Conservation (phyloP, 1,284 basidiomycete genomes). For the Ustilago trichophora region DNA sequence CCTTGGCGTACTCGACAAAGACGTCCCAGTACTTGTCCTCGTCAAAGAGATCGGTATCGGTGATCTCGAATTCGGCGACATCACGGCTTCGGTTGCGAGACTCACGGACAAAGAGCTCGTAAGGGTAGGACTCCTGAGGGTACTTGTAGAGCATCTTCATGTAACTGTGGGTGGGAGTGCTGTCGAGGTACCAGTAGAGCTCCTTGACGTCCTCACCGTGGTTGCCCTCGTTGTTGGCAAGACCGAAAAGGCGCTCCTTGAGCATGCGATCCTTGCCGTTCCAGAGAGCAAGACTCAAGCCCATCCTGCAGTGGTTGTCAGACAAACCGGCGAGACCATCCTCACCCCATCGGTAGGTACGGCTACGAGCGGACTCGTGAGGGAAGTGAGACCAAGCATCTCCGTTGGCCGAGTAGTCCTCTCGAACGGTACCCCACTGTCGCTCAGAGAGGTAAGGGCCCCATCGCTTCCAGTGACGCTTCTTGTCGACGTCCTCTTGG, state of each 20-base stretch:
- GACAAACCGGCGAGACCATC: conserved; percentile 95
- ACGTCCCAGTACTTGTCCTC: conserved; percentile 97
- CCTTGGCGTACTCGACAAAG: conserved; percentile 86
- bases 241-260: conserved; percentile 92
- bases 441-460: conserved; percentile 95
- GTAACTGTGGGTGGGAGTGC: conserved; percentile 96
- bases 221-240: conserved; percentile 93
- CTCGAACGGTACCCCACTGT: conserved; percentile 97
- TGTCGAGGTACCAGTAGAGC: conserved; percentile 97
- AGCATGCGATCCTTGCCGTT: conserved; percentile 93
- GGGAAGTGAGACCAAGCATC: conserved; percentile 98
- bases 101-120: conserved; percentile 89
- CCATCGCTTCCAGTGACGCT: conserved; percentile 95
- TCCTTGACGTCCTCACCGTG: conserved; percentile 99
- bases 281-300: conserved; percentile 90
- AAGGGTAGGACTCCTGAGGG: conserved; percentile 88
- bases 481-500: conserved; percentile 74
- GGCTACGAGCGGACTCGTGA: conserved; percentile 90
- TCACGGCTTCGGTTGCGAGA: conserved; percentile 83
- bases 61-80: conserved; percentile 88
- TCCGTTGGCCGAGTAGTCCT: conserved; percentile 95
- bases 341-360: conserved; percentile 97
- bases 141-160: conserved; percentile 99
- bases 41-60: conserved; percentile 91
- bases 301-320: conserved; percentile 93